Percentiles rank a stretch among this genome's conserved stretches.
phyloP scores from a whole-genome alignment of 2,329 filamentous ascomycete genomes.

The Colletotrichum endophyticum region DNA sequence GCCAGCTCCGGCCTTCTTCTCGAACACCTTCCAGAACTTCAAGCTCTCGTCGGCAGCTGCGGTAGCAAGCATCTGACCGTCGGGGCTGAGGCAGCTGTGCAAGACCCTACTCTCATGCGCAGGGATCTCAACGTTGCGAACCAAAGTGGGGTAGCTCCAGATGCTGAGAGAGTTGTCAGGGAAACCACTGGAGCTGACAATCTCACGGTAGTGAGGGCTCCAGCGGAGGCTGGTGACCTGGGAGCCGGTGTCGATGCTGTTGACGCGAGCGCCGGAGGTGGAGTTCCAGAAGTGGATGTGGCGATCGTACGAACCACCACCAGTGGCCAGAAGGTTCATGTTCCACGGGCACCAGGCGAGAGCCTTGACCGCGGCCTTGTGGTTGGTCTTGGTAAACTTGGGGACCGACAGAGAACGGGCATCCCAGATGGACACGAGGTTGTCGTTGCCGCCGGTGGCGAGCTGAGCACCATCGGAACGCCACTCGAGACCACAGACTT shows the following conservation, averaged over 20 bases:
- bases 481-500: constrained; percentile 98
- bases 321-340: constrained; percentile 93
- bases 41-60: constrained; percentile 95
- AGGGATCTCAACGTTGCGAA: constrained; percentile 97
- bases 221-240: constrained; percentile 96
- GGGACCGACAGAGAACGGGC: constrained; percentile 90
- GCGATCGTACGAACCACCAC: constrained; percentile 93
- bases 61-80: constrained; percentile 97
- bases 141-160: constrained; percentile 97
- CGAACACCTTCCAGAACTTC: constrained; percentile 99
- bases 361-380: constrained; percentile 98
- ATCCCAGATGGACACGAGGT: constrained; percentile 99
- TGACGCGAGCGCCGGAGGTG: constrained; percentile 94
- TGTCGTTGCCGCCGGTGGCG: constrained; percentile 97
- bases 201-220: constrained; percentile 97
- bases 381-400: constrained; percentile 99
- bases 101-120: constrained; percentile 96
- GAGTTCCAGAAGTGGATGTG: constrained; percentile 99
- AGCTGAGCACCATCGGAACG: constrained; percentile 95
- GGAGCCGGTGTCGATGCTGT: constrained; percentile 98
- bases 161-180: constrained; percentile 99
- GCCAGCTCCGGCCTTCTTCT: constrained; percentile 91
- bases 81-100: constrained; percentile 95
- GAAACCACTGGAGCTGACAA: constrained; percentile 96
- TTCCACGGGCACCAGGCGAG: constrained; percentile 99